Base-by-base conservation (phyloP, 2,329 filamentous ascomycete species). In the Penicillium paneum region DNA sequence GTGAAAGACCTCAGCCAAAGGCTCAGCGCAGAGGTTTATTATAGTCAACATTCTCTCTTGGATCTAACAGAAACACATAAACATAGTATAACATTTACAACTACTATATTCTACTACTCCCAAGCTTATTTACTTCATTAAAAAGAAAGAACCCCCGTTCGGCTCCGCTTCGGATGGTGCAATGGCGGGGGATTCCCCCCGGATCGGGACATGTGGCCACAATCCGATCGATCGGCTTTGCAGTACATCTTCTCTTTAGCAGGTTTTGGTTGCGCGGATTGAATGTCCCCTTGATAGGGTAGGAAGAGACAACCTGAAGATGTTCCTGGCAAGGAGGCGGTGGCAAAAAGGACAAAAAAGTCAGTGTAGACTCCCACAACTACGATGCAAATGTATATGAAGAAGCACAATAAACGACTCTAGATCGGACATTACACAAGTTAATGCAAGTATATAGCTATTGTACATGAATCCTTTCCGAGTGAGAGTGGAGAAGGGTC, bases 121-220 rank as follows among this genome's bases (percentile, higher is more conserved):
- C n/a, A n/a, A n/a, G n/a, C n/a, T n/a, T n/a, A n/a, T 10, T 24
- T 41, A 32, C 17, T 26, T 10, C 32, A 13, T n/a, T 19, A 52
- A 44, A 58, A 58, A 55, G 44, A 56, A 48, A 19, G 26, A n/a
- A 21, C 39, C 26, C 51, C 45, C 44, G 44, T 5, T 41, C 15
- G 54, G 54, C 57, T 62, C 60, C 56, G 58, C 58, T 61, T 45
- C 56, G 52, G 52, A 64, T 63, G 57, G 64, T 62, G 66, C 65
- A 58, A 69, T 69, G 58, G 59, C 55, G 56, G 58, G 53, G 55
- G 21, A 49, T 43, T 41, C 12, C 8, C 42, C 15, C 39, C 38
- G 49, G 17, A 54, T 54, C 51, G 45, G 45, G 51, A 43, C 32
- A 40, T 35, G 31, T 29, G 41, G 49, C 38, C 26, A 42, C 8